Base-by-base conservation (phyloP, 768 basidiomycete species). In the Collybia nuda region DNA sequence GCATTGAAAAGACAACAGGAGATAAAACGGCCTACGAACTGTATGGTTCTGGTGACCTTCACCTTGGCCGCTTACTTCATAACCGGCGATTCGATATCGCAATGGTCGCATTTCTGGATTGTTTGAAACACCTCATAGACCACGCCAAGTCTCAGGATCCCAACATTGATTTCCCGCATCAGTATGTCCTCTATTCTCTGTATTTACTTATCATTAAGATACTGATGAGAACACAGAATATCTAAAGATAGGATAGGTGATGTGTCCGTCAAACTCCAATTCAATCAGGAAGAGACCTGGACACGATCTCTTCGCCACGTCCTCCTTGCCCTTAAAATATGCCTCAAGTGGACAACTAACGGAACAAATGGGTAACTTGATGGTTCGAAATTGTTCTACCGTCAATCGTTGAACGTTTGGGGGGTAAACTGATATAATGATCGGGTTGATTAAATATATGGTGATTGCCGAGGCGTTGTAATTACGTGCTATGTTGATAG, bases 21-120 rank as follows among this genome's bases (percentile, higher is more conserved):
- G 90, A 93, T 63, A 92, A 92, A 67, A 80, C 86, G 17, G 80
- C 80, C 1, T 95, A 95, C 58, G 97, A 98, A 63, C 72, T 99
- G 43, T 95, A 97, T 62, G 95, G 93, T 9, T 97, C 95, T 2
- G 93, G 95, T 7, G 96, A 98, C 66, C 70, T 97, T 18, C 87
- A 93, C 56, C 76, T 96, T 48, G 89, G 91, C 2, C 85, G 95
- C 26, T 65, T 98, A 14, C 73, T 98, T 35, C 96, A 98, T 60
- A 98, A 98, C 62, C 84, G 95, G 36, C 84, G 96, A 15, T 99
- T 98, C 67, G 95, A 98, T 68, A 81, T 89, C 55, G 96, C 88
- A 2, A 95, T 98, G 90, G 93, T 96, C 9, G 91, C 93, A 8
- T 93, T 98, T 62, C 77, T 99, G 38, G 97, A 98, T 56, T 97